These are phyloP conservation scores for Tuber melanosporum DNA, from an alignment of 495 filamentous ascomycete species.

Conservation along the genomic window DNA sequence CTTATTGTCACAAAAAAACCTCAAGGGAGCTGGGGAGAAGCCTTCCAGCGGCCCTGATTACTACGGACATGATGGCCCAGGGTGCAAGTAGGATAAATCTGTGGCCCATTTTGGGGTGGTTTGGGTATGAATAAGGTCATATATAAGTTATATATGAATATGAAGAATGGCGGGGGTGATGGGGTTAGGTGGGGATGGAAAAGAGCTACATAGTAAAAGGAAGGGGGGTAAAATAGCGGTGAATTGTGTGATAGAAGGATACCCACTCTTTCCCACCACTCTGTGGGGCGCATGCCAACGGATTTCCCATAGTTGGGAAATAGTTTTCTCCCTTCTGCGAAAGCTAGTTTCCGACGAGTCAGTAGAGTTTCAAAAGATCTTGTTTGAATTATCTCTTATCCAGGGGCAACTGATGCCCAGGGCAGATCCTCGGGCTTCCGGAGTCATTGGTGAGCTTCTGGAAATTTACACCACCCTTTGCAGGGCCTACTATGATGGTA, in stretches of 20 bases:
- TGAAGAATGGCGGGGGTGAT: neutral
- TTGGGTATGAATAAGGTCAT: neutral
- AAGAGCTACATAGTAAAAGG: neutral
- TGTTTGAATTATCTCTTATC: neutral
- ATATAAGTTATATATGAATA: neutral
- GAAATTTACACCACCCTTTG: neutral
- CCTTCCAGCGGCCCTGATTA: neutral
- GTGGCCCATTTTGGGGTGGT: neutral
- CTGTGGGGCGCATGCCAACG: constrained; percentile 50
- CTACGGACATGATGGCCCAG: neutral
- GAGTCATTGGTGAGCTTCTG: neutral
- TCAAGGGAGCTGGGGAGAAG: neutral
- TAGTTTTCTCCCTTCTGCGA: constrained; percentile 46
- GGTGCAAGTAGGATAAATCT: neutral
- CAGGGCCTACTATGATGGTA: neutral
- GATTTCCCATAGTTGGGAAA: constrained; percentile 66
- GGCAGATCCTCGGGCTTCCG: neutral
- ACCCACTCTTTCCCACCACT: constrained; percentile 66
- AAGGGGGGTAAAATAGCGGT: neutral
- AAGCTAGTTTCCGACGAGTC: constrained; percentile 43
- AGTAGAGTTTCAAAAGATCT: neutral
- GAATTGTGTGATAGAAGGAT: constrained; percentile 19
- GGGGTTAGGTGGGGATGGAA: neutral
- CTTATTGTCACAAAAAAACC: neutral
- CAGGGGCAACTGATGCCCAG: neutral